Evolutionary conservation across 1,284 basidiomycete genomes (phyloP).

Genomic region (Malassezia nana): DNA sequence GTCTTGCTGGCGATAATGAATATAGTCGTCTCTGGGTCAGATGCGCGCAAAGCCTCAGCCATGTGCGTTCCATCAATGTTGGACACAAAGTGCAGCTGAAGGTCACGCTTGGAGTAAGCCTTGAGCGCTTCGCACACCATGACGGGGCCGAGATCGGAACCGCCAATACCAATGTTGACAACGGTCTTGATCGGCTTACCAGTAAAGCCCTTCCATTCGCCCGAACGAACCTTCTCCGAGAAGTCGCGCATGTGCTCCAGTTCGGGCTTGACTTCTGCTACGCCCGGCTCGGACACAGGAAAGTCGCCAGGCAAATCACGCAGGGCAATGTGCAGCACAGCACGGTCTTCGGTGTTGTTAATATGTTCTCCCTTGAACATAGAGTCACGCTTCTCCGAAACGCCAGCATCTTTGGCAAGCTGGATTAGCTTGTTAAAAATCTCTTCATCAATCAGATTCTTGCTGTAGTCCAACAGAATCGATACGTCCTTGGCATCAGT

Average conservation of each 20-base stretch:
- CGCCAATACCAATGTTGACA: conserved; percentile 98
- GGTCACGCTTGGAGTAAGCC: conserved; percentile 77
- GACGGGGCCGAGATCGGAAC: conserved; percentile 91
- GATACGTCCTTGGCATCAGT: conserved; percentile 60
- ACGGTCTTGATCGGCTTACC: conserved; percentile 87
- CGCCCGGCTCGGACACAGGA: conserved; percentile 66
- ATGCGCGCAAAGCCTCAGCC: conserved; percentile 70
- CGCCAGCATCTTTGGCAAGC: conserved; percentile 72
- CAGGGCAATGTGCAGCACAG: conserved; percentile 88
- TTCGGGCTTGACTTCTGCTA: conserved; percentile 70
- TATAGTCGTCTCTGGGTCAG: conserved; percentile 83
- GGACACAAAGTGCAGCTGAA: conserved; percentile 80
- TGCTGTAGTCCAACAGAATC: conserved; percentile 89
- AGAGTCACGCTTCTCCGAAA: conserved; percentile 75
- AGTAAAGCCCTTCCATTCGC: conserved; percentile 90
- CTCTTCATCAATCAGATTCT: conserved; percentile 84
- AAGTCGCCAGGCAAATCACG: conserved; percentile 64
- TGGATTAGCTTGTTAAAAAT: conserved; percentile 62
- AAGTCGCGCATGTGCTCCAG: conserved; percentile 86
- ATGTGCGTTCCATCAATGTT: conserved; percentile 98
- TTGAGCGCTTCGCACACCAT: conserved; percentile 98
- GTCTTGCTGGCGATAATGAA: conserved; percentile 98
- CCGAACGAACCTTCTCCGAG: conserved; percentile 70
- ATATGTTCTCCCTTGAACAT: conserved; percentile 96
- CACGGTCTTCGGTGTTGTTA: conserved; percentile 93